Percentiles rank a stretch among this genome's conserved stretches.
phyloP scores from a whole-genome alignment of 192 early-diverging fungal species.

The Geranomyces michiganensis region DNA sequence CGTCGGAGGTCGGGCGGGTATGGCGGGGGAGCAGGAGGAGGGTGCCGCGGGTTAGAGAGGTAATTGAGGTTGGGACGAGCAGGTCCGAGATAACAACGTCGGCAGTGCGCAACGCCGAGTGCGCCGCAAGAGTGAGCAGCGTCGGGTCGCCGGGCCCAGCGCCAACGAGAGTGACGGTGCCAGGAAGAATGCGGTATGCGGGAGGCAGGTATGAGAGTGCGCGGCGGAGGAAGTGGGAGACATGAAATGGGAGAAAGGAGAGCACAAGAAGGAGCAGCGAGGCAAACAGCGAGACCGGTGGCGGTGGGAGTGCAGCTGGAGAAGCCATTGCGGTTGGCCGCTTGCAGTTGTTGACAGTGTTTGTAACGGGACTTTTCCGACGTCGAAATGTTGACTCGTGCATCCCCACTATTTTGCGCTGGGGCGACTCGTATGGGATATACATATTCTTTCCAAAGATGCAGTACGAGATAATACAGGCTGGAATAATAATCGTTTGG shows the following conservation, averaged over 20 bases:
- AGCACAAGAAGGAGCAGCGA: slow-evolving; percentile 4
- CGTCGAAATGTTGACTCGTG: no score
- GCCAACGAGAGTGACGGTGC: slow-evolving; percentile 65
- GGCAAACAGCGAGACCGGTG: background rate
- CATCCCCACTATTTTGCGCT: no score
- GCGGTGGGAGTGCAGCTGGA: background rate
- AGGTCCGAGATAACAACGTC: slow-evolving; percentile 82
- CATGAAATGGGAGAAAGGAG: slow-evolving; percentile 17
- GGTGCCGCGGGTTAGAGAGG: slow-evolving; percentile 65
- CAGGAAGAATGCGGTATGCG: background rate
- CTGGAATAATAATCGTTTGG: no score
- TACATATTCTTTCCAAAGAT: no score
- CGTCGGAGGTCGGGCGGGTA: slow-evolving; percentile 36
- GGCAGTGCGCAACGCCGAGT: slow-evolving; percentile 56
- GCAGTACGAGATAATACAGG: no score
- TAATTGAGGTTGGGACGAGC: slow-evolving; percentile 39
- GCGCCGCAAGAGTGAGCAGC: slow-evolving; percentile 64
- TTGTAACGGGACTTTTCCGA: no score
- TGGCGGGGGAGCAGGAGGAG: slow-evolving; percentile 38
- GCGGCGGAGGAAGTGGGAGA: slow-evolving; percentile 8
- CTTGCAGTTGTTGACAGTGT: no score
- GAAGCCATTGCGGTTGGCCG: no score
- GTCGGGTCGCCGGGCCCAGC: slow-evolving; percentile 86
- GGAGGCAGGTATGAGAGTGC: slow-evolving; percentile 5
- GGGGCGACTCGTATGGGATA: no score